Conservation (phyloP, 805 yeast species). For the Sugiyamaella americana region DNA sequence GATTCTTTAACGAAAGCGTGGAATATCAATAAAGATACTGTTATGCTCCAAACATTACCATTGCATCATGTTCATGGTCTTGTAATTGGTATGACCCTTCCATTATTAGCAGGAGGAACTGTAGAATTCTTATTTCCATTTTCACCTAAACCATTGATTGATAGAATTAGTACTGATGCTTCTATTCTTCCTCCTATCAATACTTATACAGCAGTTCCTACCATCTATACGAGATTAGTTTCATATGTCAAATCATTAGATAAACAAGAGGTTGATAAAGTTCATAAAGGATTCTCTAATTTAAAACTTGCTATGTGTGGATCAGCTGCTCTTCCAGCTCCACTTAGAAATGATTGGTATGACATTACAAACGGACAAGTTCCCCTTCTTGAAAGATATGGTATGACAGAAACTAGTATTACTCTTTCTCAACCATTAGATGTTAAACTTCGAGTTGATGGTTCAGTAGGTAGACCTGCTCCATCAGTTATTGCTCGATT, state of each 20-base stretch:
- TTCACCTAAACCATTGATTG: slow-evolving; percentile 22
- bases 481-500: slow-evolving; percentile 29
- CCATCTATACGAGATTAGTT: slow-evolving; percentile 28
- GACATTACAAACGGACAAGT: slow-evolving; percentile 25
- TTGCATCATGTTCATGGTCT: slow-evolving; percentile 34
- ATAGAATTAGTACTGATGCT: slow-evolving; percentile 21
- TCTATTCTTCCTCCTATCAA: slow-evolving; percentile 25
- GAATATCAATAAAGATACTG: slow-evolving; percentile 25
- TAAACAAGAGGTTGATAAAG: slow-evolving; percentile 13
- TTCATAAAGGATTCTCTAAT: slow-evolving; percentile 17
- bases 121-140: slow-evolving; percentile 31
- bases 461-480: slow-evolving; percentile 30
- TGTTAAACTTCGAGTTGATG: slow-evolving; percentile 21
- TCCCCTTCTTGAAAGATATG: slow-evolving; percentile 31
- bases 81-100: slow-evolving; percentile 29
- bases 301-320: slow-evolving; percentile 32
- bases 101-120: slow-evolving; percentile 29
- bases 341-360: slow-evolving; percentile 29
- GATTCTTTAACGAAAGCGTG: slow-evolving; percentile 30
- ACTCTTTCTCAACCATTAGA: slow-evolving; percentile 30
- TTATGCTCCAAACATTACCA: slow-evolving; percentile 31
- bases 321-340: slow-evolving; percentile 32
- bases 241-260: slow-evolving; percentile 18
- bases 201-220: slow-evolving; percentile 33
- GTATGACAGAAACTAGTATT: slow-evolving; percentile 35